Evolutionary conservation across 257 asterid genomes (phyloP).

Genomic region (Scutellaria baicalensis): DNA sequence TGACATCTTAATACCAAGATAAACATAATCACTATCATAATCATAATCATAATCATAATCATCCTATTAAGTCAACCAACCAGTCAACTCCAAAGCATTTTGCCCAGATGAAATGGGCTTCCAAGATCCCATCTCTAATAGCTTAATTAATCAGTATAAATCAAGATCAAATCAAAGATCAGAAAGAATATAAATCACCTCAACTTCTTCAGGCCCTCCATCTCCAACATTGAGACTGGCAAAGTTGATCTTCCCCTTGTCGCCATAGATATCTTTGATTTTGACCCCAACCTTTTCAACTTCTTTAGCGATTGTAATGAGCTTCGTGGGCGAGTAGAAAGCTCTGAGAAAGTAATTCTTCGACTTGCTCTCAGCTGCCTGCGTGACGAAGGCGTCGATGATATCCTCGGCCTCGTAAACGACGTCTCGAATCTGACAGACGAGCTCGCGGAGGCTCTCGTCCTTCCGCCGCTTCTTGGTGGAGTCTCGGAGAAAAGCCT

Average conservation of each 20-base stretch:
- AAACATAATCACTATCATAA: no score
- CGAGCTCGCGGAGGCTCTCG: slow-evolving; percentile 14
- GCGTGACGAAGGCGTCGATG: slow-evolving; percentile 28
- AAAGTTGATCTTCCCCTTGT: slow-evolving; percentile 6
- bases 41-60: no score
- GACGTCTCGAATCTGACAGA: slow-evolving; percentile 27
- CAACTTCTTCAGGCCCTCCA: slow-evolving; percentile 1
- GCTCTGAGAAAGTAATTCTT: slow-evolving; percentile 6
- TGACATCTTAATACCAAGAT: no score
- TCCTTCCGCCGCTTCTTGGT: slow-evolving; percentile 25
- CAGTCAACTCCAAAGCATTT: no score
- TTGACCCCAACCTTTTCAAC: slow-evolving; percentile 14
- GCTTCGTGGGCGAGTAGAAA: slow-evolving; percentile 4
- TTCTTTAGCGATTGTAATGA: slow-evolving; percentile 12
- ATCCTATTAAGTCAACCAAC: no score
- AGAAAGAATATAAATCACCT: background rate
- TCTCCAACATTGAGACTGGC: slow-evolving; percentile 9
- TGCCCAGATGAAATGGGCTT: no score
- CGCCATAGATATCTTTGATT: slow-evolving; percentile 15
- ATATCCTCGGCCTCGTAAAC: slow-evolving; percentile 33
- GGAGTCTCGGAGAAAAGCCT: slow-evolving; percentile 24
- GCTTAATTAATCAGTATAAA: no score
- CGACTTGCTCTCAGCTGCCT: slow-evolving; percentile 17
- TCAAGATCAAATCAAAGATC: no score
- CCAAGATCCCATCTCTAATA: no score